Evolutionary conservation across 2,329 filamentous ascomycete species (phyloP), one percentile per base, ranked within the genome.

Genomic region (Teratosphaeria viscida): DNA sequence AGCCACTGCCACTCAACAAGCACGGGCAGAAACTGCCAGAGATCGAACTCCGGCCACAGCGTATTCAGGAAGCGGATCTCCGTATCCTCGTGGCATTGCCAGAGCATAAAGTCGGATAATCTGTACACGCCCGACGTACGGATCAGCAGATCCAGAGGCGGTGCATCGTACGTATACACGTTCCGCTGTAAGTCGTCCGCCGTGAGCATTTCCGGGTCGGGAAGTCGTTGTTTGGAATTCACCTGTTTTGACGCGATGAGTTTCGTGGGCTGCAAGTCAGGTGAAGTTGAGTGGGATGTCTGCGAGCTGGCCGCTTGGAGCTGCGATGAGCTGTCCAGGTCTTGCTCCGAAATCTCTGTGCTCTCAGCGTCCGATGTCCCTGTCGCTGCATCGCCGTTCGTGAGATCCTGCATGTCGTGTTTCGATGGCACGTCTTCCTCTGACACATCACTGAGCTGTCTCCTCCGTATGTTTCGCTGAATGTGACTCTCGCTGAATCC

Each of bases 41-140:
- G 80, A 71, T 95, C 91, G 68, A 99, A 96, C 63, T 96, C 90
- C 1, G 94, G 94, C 94, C 94, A 99, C 63, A 96, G 79, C 64
- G 90, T 94, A 68, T 95, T 84, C 59, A 96, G 76, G 72, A 97
- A 99, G 61, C 95, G 90, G 64, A 99, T 88, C 61, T 95, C 88
- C 0, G 94, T 96, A 64, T 92, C 81, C 70, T 96, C 85, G 71
- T 97, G 92, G 68, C 90, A 94, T 75, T 99, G 94, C 94, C 94
- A 99, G 37, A 99, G 85, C 92, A 99, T 94, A 69, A 97, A 99
- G 73, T 99, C 94, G 71, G 91, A 96, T 61, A 99, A 78, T 55
- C 94, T 83, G 73, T 92, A 88, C 14, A 99, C 94, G 32, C 92
- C 92, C 63, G 91, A 96, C 4, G 94, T 99, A 56, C 94, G 85